Percentiles rank a stretch among this genome's conserved stretches.
These are phyloP conservation scores for Ceriops tagal DNA, from an alignment of 345 rosid genomes.

Conservation along the genomic window DNA sequence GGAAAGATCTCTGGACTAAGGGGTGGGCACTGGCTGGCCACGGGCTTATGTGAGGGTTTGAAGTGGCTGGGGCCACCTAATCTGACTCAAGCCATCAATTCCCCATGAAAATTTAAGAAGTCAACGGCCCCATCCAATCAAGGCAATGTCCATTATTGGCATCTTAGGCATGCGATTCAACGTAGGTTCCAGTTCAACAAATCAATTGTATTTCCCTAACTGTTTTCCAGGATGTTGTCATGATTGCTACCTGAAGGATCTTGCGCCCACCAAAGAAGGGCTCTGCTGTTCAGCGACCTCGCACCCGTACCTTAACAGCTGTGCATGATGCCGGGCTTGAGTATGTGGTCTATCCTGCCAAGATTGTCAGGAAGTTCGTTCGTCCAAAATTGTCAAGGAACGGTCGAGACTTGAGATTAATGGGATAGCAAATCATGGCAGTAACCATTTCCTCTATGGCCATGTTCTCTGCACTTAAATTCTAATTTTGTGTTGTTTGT, in stretches of 20 bases:
- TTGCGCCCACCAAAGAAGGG: slow-evolving; percentile 77
- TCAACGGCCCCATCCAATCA: too few species aligned
- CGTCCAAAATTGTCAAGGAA: slow-evolving; percentile 67
- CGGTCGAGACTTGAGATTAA: background rate
- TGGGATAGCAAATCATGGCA: too few species aligned
- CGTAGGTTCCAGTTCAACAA: background rate
- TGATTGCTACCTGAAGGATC: slow-evolving; percentile 65
- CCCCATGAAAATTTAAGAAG: too few species aligned
- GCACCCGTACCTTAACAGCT: slow-evolving; percentile 60
- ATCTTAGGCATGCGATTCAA: background rate
- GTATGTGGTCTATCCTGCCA: slow-evolving; percentile 69
- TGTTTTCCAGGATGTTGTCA: slow-evolving; percentile 54
- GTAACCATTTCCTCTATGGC: too few species aligned
- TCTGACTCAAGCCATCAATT: too few species aligned
- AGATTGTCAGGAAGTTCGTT: slow-evolving; percentile 64
- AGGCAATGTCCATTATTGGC: too few species aligned
- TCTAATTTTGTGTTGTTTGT: too few species aligned
- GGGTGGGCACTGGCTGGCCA: too few species aligned
- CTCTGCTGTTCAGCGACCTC: slow-evolving; percentile 73
- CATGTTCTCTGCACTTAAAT: too few species aligned
- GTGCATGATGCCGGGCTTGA: slow-evolving; percentile 70
- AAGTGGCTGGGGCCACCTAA: too few species aligned
- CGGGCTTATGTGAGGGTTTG: too few species aligned
- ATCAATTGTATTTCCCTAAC: background rate
- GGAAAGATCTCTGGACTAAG: too few species aligned